Conservation (phyloP, 306 rosid species). For the Inga oerstediana region DNA sequence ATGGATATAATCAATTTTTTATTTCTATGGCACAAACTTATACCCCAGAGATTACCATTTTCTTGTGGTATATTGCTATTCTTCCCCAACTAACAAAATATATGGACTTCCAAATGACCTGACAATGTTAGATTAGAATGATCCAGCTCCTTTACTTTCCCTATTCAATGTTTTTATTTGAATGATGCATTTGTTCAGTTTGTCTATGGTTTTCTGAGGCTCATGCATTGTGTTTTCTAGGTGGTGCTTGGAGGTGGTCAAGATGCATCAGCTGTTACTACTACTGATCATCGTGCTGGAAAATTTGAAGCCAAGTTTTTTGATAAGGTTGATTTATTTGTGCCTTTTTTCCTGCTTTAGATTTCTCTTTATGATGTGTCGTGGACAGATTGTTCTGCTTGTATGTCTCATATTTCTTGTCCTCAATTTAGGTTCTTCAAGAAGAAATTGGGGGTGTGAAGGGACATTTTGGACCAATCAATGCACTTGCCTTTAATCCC, state of each 20-base stretch:
- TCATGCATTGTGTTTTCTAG: slow-evolving; percentile 37
- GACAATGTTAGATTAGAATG: neutral
- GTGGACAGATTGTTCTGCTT: neutral
- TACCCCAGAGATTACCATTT: neutral
- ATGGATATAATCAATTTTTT: neutral
- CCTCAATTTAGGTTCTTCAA: slow-evolving; percentile 71
- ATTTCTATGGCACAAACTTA: neutral
- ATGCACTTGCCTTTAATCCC: slow-evolving; percentile 93
- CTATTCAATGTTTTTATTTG: neutral
- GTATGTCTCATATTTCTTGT: slow-evolving; percentile 17
- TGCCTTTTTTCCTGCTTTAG: neutral
- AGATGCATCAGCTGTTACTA: slow-evolving; percentile 89
- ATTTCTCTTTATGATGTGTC: neutral
- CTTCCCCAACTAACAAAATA: neutral
- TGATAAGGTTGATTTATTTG: slow-evolving; percentile 59
- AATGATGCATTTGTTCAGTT: neutral
- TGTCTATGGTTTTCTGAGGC: slow-evolving; percentile 12
- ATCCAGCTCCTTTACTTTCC: slow-evolving; percentile 3
- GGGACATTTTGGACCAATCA: slow-evolving; percentile 97
- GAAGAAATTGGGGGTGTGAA: slow-evolving; percentile 98
- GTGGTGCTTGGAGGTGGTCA: slow-evolving; percentile 99
- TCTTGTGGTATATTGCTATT: neutral
- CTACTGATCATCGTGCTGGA: slow-evolving; percentile 92
- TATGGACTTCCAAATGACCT: neutral
- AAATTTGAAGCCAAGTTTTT: slow-evolving; percentile 92